Conservation (phyloP, 805 yeast species). For the Metschnikowia shivogae region DNA sequence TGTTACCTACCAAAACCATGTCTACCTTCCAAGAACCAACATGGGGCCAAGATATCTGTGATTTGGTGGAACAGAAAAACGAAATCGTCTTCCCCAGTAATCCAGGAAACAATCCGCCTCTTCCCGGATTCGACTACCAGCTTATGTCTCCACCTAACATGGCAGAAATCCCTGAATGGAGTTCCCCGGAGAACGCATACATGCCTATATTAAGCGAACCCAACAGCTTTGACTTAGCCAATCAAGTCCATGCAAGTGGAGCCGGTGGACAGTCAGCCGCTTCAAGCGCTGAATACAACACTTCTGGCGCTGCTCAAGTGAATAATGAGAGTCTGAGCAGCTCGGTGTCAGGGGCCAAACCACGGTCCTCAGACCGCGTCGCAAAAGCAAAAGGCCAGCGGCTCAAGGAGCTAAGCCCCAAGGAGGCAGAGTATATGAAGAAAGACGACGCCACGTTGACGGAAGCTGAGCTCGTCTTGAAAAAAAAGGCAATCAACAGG, state of each 20-base stretch:
- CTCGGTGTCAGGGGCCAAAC: neutral
- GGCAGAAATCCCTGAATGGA: conserved; percentile 4
- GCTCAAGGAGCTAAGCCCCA: conserved; percentile 21
- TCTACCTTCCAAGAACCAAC: neutral
- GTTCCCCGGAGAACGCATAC: neutral
- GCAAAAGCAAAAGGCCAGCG: conserved; percentile 3
- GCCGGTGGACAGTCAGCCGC: neutral
- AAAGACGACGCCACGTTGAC: conserved; percentile 35
- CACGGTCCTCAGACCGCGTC: neutral
- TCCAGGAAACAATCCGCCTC: neutral
- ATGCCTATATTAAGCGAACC: neutral
- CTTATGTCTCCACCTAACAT: conserved; percentile 5
- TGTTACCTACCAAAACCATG: neutral
- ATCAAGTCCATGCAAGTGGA: neutral
- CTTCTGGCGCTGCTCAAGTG: too few species aligned
- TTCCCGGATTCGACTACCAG: conserved; percentile 2
- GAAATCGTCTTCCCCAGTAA: neutral
- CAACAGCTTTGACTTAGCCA: neutral
- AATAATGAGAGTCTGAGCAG: neutral
- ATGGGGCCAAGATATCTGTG: neutral
- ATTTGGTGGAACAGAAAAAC: neutral
- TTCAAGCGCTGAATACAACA: neutral
- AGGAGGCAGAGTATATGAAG: conserved; percentile 33
- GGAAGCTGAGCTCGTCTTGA: conserved; percentile 44
- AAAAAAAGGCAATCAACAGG: conserved; percentile 74